Evolutionary conservation across 192 early-diverging fungal genomes (phyloP), one percentile per base, ranked within the genome.

Genomic region (Backusella tuberculispora): DNA sequence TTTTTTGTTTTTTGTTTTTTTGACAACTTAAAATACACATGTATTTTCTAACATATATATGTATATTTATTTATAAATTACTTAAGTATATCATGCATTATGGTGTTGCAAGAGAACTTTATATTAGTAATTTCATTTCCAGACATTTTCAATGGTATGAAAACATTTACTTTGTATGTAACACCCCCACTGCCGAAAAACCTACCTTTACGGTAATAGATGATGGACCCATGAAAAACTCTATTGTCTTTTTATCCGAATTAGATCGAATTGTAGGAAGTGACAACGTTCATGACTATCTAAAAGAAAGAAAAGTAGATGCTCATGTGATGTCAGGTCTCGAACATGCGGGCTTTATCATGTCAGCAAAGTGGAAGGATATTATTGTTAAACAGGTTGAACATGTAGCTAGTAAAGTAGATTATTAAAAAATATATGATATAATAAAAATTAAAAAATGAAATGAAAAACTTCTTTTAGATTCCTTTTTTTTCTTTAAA

Each of bases 61-160:
- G n/a, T n/a, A n/a, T n/a, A n/a, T n/a, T n/a, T n/a, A n/a, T n/a
- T n/a, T n/a, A n/a, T n/a, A n/a, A n/a, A n/a, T n/a, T n/a, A n/a
- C n/a, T n/a, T n/a, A n/a, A n/a, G 80, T 81, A 87, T 64, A 66
- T 90, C 13, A 87, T 91, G 66, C 72, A 83, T 29, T 88, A 85
- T 60, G 86, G 86, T 71, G 91, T 84, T 15, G 81, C 86, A 44
- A 63, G 88, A 15, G 91, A 93, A 71, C 73, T 90, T 10, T 83
- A 88, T 47, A 93, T 89, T n/a, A 85, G 90, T 0, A 74, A 88
- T 71, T 87, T 84, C 53, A 84, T 93, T 46, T 80, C 83, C 34
- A 78, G 86, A 4, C 81, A 84, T 53, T 88, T 88, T 66, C 82
- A 84, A 50, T 88, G 86, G 86, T 78, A 75, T 46, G 80, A 88